Conservation (phyloP, 2,329 filamentous ascomycete species). For the Aspergillus amoenus region DNA sequence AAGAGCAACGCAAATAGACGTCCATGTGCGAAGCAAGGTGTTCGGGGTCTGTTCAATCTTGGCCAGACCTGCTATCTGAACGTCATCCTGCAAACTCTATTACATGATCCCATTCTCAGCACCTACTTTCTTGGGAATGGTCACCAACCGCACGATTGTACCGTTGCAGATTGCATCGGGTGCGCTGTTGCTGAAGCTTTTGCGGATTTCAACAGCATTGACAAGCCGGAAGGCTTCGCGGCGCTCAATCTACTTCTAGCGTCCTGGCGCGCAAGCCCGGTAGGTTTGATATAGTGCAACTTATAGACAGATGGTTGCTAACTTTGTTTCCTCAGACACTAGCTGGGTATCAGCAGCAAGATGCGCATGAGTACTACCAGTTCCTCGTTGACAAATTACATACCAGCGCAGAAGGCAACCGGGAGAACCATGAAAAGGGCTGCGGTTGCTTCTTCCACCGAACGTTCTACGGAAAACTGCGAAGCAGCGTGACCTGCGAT, state of each 20-base stretch:
- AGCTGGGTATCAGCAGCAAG: constrained; percentile 91
- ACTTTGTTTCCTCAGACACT: constrained; percentile 53
- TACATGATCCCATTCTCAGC: constrained; percentile 88
- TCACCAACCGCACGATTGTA: constrained; percentile 76
- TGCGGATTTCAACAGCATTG: constrained; percentile 60
- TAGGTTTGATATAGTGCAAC: constrained; percentile 45
- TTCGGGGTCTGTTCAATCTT: constrained; percentile 93
- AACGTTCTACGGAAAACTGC: constrained; percentile 89
- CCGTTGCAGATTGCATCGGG: constrained; percentile 55
- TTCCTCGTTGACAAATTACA: constrained; percentile 92
- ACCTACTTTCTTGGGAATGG: constrained; percentile 92
- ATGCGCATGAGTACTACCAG: constrained; percentile 96
- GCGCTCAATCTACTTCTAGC: constrained; percentile 85
- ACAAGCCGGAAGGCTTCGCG: constrained; percentile 80
- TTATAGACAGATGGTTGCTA: neutral
- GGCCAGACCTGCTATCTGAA: constrained; percentile 99
- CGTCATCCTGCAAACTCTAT: constrained; percentile 86
- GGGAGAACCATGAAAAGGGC: constrained; percentile 52
- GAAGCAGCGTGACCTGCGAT: constrained; percentile 86
- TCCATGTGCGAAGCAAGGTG: constrained; percentile 80
- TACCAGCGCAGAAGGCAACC: constrained; percentile 70
- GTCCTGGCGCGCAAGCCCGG: constrained; percentile 79
- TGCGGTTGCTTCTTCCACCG: constrained; percentile 93
- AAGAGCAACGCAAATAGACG: constrained; percentile 74
- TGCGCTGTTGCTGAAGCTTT: constrained; percentile 64